Base-by-base conservation (phyloP, 2,329 filamentous ascomycete species). In the Drechslera avenae region DNA sequence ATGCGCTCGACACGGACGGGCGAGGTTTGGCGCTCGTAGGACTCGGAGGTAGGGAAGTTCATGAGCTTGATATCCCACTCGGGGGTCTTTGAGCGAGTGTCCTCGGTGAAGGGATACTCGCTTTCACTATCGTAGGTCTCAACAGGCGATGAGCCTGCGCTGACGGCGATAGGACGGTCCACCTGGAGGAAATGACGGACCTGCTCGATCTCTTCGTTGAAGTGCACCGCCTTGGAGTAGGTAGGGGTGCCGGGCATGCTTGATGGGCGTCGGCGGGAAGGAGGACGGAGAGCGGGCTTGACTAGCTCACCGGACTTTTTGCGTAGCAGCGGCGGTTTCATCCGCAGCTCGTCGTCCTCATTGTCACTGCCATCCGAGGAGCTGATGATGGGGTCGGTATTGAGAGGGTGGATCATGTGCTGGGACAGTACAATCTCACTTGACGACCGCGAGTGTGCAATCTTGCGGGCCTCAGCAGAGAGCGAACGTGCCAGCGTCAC, bases 241-340 rank as follows among this genome's bases (percentile, higher is more conserved):
- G 93, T 94, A 0, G 94, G 94, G 0, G 94, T 99, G 46, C 94
- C 94, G 7, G 94, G 94, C 90, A 97, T 96, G 77, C 93, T 97
- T 3, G 90, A 96, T 1, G 93, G 93, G 50, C 94, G 85, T 59
- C 90, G 83, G 59, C 84, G 83, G n/a, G 89, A 89, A 10, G 90
- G 81, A 32, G 88, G 86, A 42, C 94, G 86, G 43, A 99, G 83
- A 16, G 94, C 94, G 10, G 94, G 94, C 64, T 94, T 87, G 50
- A 99, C 94, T 30, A 99, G 82, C 76, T 99, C 94, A 28, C 94
- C 94, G 32, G 94, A 97, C 81, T 99, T 99, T 79, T 99, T 99
- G 66, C 94, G 87, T 9, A 99, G 86, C 86, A 97, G 95, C 46
- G 86, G 86, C n/a, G 92, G 91, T 76, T 94, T 95, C 64, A 78